Evolutionary conservation across 169 alveolate species (phyloP), one percentile per base, ranked within the genome.

Genomic region (Toxoplasma gondii): DNA sequence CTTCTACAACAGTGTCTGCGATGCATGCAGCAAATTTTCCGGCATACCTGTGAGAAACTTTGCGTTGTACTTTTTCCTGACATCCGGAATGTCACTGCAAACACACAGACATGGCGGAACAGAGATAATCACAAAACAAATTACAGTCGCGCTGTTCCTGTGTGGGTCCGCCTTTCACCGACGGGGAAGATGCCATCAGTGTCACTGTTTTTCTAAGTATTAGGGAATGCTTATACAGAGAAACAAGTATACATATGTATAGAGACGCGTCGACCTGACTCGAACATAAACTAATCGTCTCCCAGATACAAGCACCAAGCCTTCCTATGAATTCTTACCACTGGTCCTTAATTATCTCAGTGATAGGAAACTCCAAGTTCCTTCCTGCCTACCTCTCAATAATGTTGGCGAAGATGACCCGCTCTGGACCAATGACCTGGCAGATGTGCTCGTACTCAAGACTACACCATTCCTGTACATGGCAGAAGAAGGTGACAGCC

Each of bases 381-480:
- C 58, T 49, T 4, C 74, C 74, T 27, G 92, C 92, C n/a, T 36
- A 88, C 93, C 43, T 36, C 7, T 67, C 5, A 19, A 88, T 86
- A 38, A 93, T 69, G 49, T 92, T 95, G 45, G 97, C 93, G 88
- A 95, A 95, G 86, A 93, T 91, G 49, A 82, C 94, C 80, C 92
- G 82, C 81, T 83, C 80, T 70, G 91, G 95, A 36, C 90, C 92
- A 31, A 95, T 95, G 31, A 80, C 91, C 49, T 95, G 92, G 91
- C 97, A 93, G 88, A 95, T 95, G 91, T 95, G 97, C 74, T 81
- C 82, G 88, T 95, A 95, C 93, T 95, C 97, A 16, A 93, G 93
- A 54, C 80, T 86, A 64, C 97, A 93, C 97, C 97, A 95, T 34
- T 91, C 93, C 93, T 95, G 93, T 36, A 38, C 78, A 64, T 36